Evolutionary conservation across 768 basidiomycete species (phyloP).

Genomic region (Pholiota conissans): DNA sequence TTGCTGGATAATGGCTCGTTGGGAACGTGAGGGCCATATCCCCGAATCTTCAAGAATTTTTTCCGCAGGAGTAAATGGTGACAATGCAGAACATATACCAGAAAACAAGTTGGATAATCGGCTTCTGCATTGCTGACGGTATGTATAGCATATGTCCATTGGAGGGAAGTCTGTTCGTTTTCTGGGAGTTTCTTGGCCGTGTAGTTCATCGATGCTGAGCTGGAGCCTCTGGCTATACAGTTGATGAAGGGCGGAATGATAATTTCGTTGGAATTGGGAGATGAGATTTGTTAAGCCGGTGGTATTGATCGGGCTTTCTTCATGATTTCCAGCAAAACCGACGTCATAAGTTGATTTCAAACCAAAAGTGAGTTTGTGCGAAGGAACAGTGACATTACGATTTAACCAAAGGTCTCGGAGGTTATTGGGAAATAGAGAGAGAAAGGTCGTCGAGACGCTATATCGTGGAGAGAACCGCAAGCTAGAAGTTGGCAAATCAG

Average conservation of each 20-base stretch:
- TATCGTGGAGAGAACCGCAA: neutral
- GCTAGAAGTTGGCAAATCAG: neutral
- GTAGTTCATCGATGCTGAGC: conserved; percentile 1
- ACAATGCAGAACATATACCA: conserved; percentile 7
- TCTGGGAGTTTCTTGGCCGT: neutral
- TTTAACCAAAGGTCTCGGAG: no score
- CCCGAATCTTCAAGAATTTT: conserved; percentile 17
- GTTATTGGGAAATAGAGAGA: conserved; percentile 14
- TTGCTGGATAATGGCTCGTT: conserved; percentile 26
- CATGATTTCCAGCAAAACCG: neutral
- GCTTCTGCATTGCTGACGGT: conserved; percentile 6
- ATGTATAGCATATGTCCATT: conserved; percentile 5
- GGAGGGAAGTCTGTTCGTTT: neutral
- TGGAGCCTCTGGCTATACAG: conserved; percentile 9
- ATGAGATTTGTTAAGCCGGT: conserved; percentile 4
- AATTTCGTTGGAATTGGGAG: conserved; percentile 2
- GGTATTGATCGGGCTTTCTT: neutral
- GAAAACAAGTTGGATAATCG: neutral
- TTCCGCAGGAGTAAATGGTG: conserved; percentile 7
- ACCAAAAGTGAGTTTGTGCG: neutral
- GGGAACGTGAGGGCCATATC: conserved; percentile 38
- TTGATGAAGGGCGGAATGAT: neutral
- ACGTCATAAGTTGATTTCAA: no score
- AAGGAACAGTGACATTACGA: neutral
- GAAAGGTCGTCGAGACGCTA: neutral